Percentiles rank a stretch among this genome's conserved stretches.
phyloP scores from a whole-genome alignment of 768 basidiomycete genomes.

The Collybiopsis luxurians region DNA sequence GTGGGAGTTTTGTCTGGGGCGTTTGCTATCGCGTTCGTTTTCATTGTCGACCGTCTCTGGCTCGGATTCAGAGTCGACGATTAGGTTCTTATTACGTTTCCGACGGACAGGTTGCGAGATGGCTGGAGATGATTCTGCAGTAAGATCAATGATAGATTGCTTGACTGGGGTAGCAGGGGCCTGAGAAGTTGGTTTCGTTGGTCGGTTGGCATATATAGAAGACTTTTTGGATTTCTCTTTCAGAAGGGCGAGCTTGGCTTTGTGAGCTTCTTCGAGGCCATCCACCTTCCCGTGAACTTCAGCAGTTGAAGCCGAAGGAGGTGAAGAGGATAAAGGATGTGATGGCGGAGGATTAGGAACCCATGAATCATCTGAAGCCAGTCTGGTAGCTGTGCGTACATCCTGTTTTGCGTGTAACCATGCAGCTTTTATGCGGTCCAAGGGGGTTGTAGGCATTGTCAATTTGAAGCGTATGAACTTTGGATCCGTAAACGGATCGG shows the following conservation, averaged over 20 bases:
- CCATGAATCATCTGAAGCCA: constrained; percentile 61
- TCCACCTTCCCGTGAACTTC: constrained; percentile 59
- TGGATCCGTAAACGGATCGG: constrained; percentile 24
- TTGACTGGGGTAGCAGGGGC: constrained; percentile 34
- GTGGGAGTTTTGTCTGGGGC: constrained; percentile 28
- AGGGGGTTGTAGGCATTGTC: constrained; percentile 52
- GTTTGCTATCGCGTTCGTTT: constrained; percentile 31
- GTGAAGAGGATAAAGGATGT: constrained; percentile 23
- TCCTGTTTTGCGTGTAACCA: constrained; percentile 65
- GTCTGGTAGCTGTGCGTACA: constrained; percentile 53
- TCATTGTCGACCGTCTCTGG: constrained; percentile 44
- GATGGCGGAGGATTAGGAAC: constrained; percentile 24
- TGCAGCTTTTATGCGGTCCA: constrained; percentile 53
- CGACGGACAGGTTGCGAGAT: constrained; percentile 43
- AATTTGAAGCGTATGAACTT: constrained; percentile 60
- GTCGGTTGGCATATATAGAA: constrained; percentile 75
- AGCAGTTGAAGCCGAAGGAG: constrained; percentile 11
- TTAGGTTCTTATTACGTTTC: constrained; percentile 55
- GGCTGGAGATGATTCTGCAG: constrained; percentile 27
- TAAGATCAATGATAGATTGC: constrained; percentile 37
- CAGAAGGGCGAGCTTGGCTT: constrained; percentile 59
- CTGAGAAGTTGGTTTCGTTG: constrained; percentile 38
- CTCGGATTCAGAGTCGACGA: constrained; percentile 70
- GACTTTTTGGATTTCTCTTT: constrained; percentile 80
- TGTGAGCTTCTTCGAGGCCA: constrained; percentile 72